phyloP scores from a whole-genome alignment of 768 basidiomycete species.

The Kwoniella pini region DNA sequence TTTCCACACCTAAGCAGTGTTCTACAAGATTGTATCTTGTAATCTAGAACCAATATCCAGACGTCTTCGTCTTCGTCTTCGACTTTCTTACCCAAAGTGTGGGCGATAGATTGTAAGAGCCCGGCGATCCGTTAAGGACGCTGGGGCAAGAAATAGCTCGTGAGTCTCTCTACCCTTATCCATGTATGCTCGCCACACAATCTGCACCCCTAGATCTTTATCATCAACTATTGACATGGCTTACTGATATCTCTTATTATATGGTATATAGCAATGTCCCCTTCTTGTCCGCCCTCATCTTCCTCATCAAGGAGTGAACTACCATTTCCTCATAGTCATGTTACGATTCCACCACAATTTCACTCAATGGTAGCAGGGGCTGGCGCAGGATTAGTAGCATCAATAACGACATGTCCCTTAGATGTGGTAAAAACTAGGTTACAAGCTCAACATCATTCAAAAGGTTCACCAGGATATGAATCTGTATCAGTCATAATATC shows the following conservation, averaged over 20 bases:
- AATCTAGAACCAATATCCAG: no score
- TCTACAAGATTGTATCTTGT: no score
- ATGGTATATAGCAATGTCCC: conserved; percentile 19
- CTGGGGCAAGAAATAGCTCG: conserved; percentile 8
- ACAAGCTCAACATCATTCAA: conserved; percentile 81
- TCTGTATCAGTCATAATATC: conserved; percentile 68
- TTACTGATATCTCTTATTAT: no score
- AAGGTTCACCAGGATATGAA: conserved; percentile 71
- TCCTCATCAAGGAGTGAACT: neutral
- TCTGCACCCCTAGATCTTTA: no score
- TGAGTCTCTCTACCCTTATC: neutral
- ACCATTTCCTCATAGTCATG: conserved; percentile 9
- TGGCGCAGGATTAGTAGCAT: conserved; percentile 88
- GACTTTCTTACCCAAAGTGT: conserved; percentile 1
- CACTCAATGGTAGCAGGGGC: conserved; percentile 72
- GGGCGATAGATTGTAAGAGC: conserved; percentile 6
- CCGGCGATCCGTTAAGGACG: conserved; percentile 16
- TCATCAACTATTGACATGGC: no score
- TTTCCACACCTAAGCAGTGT: no score
- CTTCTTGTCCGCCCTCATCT: conserved; percentile 8
- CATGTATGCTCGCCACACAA: neutral
- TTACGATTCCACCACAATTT: conserved; percentile 41
- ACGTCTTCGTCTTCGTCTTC: neutral
- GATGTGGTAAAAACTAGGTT: conserved; percentile 97
- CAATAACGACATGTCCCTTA: conserved; percentile 91